Conservation (phyloP, 768 basidiomycete species). For the Epithele typhae region DNA sequence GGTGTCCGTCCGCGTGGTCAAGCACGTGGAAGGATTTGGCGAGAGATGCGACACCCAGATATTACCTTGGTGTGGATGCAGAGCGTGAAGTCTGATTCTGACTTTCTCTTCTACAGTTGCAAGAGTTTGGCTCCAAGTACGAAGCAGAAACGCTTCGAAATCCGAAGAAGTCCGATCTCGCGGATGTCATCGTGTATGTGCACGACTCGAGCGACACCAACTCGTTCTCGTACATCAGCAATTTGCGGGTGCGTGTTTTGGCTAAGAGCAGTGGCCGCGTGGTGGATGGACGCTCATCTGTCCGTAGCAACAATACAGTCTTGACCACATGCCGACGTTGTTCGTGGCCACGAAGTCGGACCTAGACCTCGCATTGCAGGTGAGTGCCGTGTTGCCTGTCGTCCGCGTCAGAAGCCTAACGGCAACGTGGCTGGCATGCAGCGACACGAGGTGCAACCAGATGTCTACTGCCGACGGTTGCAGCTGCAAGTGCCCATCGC, state of each 20-base stretch:
- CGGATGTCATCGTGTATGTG: slow-evolving; percentile 93
- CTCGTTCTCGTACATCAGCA: slow-evolving; percentile 97
- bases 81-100: too few relatives aligned
- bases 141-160: slow-evolving; percentile 88
- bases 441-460: slow-evolving; percentile 98
- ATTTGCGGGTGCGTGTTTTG: slow-evolving; percentile 66
- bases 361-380: slow-evolving; percentile 93
- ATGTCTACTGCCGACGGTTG: slow-evolving; percentile 89
- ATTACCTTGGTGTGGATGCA: too few relatives aligned
- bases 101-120: slow-evolving; percentile 69
- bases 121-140: slow-evolving; percentile 96
- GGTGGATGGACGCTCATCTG: slow-evolving; percentile 5
- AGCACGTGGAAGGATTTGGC: too few relatives aligned
- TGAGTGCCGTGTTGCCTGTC: slow-evolving; percentile 21
- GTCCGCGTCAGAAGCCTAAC: not conserved
- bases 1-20: too few relatives aligned
- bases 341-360: slow-evolving; percentile 99
- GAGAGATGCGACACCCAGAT: too few relatives aligned
- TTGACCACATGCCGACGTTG: slow-evolving; percentile 91
- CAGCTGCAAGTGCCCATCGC: slow-evolving; percentile 92
- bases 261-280: too few relatives aligned
- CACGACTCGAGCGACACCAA: slow-evolving; percentile 98
- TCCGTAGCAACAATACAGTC: slow-evolving; percentile 88
- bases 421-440: slow-evolving; percentile 28
- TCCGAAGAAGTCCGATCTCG: slow-evolving; percentile 85